Conservation (phyloP, 1,284 basidiomycete species). For the Rhodofomes roseus region DNA sequence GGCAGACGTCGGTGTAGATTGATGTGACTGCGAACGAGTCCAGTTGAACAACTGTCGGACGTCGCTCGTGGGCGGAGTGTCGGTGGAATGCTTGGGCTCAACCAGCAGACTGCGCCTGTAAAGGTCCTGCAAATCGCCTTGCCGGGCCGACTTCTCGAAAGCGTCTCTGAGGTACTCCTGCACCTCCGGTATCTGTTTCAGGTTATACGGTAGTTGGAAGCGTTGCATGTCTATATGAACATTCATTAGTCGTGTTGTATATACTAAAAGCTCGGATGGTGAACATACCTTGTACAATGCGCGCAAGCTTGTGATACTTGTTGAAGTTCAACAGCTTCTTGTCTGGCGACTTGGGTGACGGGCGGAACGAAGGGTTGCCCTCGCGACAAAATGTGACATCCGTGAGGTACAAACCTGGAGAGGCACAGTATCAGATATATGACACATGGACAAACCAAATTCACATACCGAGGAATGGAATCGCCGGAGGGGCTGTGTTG, state of each 20-base stretch:
- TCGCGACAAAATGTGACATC: conserved; percentile 96
- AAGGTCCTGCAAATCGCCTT: conserved; percentile 75
- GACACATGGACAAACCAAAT: conserved; percentile 6
- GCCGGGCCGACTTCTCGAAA: conserved; percentile 68
- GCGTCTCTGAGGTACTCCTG: conserved; percentile 73
- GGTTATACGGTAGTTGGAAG: conserved; percentile 84
- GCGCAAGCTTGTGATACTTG: conserved; percentile 88
- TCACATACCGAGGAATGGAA: conserved; percentile 83
- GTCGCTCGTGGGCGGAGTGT: conserved; percentile 60
- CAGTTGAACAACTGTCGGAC: conserved; percentile 75
- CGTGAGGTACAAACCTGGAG: conserved; percentile 79
- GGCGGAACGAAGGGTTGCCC: conserved; percentile 85
- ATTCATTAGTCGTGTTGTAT: not conserved
- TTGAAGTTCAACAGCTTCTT: conserved; percentile 94
- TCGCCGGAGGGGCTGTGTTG: conserved; percentile 81
- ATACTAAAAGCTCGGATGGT: conserved; percentile 4
- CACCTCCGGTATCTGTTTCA: conserved; percentile 82
- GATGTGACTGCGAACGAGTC: conserved; percentile 50
- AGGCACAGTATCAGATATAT: not conserved
- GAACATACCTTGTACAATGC: conserved; percentile 75
- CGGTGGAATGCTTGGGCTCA: conserved; percentile 75
- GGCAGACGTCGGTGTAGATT: conserved; percentile 23
- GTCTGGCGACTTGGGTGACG: conserved; percentile 72
- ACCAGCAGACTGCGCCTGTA: conserved; percentile 79
- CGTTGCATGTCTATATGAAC: conserved; percentile 78